phyloP scores from a whole-genome alignment of 208 protist genomes.

The Acanthamoeba castellanii region DNA sequence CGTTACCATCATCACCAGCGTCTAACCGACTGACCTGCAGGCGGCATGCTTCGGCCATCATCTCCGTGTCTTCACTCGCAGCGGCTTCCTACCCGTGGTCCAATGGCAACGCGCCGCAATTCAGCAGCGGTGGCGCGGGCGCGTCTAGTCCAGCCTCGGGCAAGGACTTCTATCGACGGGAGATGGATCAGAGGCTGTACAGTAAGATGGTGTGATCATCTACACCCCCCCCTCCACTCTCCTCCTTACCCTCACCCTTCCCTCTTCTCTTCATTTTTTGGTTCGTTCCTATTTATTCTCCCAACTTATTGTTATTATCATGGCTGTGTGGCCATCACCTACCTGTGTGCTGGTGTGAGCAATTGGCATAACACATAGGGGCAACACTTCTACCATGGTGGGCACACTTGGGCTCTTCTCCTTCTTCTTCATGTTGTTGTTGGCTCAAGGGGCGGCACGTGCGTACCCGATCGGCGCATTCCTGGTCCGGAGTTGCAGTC shows the following conservation, averaged over 20 bases:
- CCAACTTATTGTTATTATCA: background rate
- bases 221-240: background rate
- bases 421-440: no score
- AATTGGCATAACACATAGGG: no score
- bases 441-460: no score
- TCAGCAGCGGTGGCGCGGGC: background rate
- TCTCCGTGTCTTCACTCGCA: slow-evolving; percentile 18
- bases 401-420: no score
- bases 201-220: slow-evolving; percentile 23
- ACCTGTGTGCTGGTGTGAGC: no score
- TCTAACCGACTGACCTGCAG: background rate
- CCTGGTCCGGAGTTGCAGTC: no score
- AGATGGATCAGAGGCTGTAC: slow-evolving; percentile 52
- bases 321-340: no score
- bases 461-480: no score
- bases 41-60: slow-evolving; percentile 34
- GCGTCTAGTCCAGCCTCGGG: background rate
- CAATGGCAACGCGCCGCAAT: background rate
- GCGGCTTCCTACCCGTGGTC: background rate
- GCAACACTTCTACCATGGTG: no score
- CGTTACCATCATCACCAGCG: background rate
- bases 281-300: background rate
- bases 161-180: slow-evolving; percentile 46
- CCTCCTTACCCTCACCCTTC: no score
- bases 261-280: background rate